A percentile compares a stretch with the other conserved stretches of the same genome.
Conservation (phyloP, 2,329 filamentous ascomycete species). For the Aspergillus clavatus region DNA sequence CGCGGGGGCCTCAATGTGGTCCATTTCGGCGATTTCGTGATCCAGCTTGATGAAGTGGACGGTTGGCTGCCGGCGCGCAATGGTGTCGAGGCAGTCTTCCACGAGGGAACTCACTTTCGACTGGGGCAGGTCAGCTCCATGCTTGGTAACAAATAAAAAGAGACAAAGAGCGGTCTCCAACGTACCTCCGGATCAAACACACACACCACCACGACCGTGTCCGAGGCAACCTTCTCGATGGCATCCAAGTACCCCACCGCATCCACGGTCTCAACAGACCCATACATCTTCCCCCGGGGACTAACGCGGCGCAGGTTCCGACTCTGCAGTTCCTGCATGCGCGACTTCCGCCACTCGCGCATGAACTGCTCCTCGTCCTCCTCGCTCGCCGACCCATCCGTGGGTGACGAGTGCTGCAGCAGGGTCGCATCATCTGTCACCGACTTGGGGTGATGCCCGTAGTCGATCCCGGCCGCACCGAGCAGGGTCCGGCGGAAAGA, state of each 20-base stretch:
- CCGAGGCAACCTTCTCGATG: constrained; percentile 78
- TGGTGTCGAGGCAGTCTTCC: constrained; percentile 68
- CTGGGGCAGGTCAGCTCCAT: constrained; percentile 41
- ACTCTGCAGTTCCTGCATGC: constrained; percentile 70
- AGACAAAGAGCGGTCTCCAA: constrained; percentile 8
- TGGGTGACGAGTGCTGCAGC: constrained; percentile 20
- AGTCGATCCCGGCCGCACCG: constrained; percentile 31
- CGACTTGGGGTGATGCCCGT: constrained; percentile 16
- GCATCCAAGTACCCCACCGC: constrained; percentile 91
- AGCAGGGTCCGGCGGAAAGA: constrained; percentile 44
- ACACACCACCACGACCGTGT: constrained; percentile 85
- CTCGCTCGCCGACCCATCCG: constrained; percentile 40
- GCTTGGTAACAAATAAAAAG: constrained; percentile 1
- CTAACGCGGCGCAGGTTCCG: constrained; percentile 65
- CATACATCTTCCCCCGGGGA: constrained; percentile 73
- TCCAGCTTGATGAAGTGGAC: constrained; percentile 88
- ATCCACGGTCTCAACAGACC: constrained; percentile 76
- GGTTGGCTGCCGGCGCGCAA: constrained; percentile 66
- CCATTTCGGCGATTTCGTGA: constrained; percentile 90
- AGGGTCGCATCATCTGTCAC: constrained; percentile 20
- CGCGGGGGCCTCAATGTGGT: constrained; percentile 79
- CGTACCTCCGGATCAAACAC: constrained; percentile 83
- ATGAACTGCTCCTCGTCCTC: constrained; percentile 77
- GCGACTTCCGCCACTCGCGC: constrained; percentile 74
- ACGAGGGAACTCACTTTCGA: constrained; percentile 74